Conservation (phyloP, 257 asterid genomes). For the Solanum verrucosum region DNA sequence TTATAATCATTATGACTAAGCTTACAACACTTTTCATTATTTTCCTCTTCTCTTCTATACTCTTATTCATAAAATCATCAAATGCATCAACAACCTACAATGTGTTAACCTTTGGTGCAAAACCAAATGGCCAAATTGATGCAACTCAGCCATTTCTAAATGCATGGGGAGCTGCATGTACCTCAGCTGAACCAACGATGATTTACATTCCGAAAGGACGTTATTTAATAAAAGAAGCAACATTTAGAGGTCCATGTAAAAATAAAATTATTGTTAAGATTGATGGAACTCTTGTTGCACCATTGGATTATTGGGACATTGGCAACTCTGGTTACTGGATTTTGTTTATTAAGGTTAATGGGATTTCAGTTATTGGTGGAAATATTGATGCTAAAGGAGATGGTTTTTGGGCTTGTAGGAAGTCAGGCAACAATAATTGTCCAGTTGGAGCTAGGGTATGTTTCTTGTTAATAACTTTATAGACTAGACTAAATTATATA, state of each 20-base stretch:
- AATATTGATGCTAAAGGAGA: conserved; percentile 6
- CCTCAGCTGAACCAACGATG: neutral
- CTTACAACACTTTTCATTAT: neutral
- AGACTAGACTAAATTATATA: neutral
- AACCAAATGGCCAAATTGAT: neutral
- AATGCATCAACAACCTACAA: conserved; percentile 6
- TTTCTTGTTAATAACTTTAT: neutral
- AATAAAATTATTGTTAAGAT: neutral
- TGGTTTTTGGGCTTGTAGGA: conserved; percentile 11
- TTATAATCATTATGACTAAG: neutral
- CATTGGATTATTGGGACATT: conserved; percentile 1
- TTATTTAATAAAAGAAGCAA: neutral
- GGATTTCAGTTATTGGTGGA: conserved; percentile 3
- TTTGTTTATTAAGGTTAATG: conserved; percentile 1
- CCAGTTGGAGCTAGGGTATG: conserved; percentile 12
- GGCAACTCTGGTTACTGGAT: conserved; percentile 6
- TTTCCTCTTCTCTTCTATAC: neutral
- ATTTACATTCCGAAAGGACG: conserved; percentile 1
- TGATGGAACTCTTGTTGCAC: conserved; percentile 6
- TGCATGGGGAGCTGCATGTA: conserved; percentile 6
- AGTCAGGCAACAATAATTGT: neutral
- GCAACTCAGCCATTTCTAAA: neutral
- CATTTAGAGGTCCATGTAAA: conserved; percentile 8
- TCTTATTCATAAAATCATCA: neutral
- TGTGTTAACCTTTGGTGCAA: conserved; percentile 4